A percentile compares a stretch with the other conserved stretches of the same genome.
These are phyloP conservation scores for Xylaria nigripes DNA, from an alignment of 495 filamentous ascomycete genomes.

Conservation along the genomic window DNA sequence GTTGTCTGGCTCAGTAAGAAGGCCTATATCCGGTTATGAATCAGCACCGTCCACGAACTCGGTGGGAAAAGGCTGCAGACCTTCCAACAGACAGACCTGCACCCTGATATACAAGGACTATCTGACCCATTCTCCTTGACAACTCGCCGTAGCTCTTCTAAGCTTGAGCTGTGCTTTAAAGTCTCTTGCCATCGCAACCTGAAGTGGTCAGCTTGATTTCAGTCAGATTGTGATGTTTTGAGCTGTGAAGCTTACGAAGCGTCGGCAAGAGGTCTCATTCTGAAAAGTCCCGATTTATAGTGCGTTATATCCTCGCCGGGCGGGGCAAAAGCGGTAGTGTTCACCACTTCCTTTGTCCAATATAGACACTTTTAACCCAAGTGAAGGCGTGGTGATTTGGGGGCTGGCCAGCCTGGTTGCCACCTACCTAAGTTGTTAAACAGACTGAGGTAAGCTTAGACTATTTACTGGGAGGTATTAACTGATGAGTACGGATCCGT, in stretches of 20 bases:
- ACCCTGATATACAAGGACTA: constrained; percentile 59
- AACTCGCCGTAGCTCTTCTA: constrained; percentile 57
- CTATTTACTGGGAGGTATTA: too few species aligned
- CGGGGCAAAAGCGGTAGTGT: background rate
- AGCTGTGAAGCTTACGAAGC: constrained; percentile 40
- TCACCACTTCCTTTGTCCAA: background rate
- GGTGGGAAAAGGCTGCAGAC: constrained; percentile 35
- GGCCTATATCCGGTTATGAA: constrained; percentile 39
- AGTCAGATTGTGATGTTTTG: background rate
- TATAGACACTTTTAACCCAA: background rate
- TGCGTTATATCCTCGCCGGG: background rate
- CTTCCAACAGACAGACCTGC: constrained; percentile 93
- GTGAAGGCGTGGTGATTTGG: background rate
- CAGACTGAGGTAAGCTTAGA: too few species aligned
- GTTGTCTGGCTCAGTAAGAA: constrained; percentile 74
- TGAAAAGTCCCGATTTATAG: constrained; percentile 6
- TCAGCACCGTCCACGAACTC: constrained; percentile 6
- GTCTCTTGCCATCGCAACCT: constrained; percentile 58
- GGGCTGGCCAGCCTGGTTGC: background rate
- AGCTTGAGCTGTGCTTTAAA: constrained; percentile 48
- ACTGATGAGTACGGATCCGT: too few species aligned
- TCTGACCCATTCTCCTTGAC: constrained; percentile 48
- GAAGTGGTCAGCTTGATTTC: background rate
- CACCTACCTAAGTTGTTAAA: background rate
- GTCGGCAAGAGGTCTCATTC: constrained; percentile 59